Conservation (phyloP, 1,139 yeast genomes). For the Yamadazyma atmosphaerica region DNA sequence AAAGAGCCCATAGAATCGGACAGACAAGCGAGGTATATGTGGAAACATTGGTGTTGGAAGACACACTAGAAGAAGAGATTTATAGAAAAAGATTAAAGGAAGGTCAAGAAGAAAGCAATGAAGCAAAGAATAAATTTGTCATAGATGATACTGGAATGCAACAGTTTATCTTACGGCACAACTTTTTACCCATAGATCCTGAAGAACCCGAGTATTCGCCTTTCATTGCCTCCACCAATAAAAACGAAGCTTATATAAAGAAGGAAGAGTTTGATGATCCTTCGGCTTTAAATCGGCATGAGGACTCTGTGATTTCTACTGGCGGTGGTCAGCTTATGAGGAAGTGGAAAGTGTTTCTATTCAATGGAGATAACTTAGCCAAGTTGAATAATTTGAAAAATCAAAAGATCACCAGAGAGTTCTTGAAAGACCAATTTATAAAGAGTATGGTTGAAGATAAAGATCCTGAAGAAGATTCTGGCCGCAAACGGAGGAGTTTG, state of each 20-base stretch:
- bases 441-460: constrained; percentile 19
- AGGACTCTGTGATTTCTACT: constrained; percentile 11
- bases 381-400: constrained; percentile 31
- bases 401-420: constrained; percentile 22
- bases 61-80: constrained; percentile 68
- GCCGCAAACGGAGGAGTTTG: neutral
- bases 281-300: constrained; percentile 26
- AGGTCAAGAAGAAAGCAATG: constrained; percentile 17
- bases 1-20: constrained; percentile 74
- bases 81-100: constrained; percentile 38
- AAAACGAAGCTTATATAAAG: constrained; percentile 2
- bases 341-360: constrained; percentile 47
- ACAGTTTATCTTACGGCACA: constrained; percentile 51
- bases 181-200: constrained; percentile 37
- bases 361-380: constrained; percentile 41
- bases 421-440: constrained; percentile 24
- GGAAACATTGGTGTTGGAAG: constrained; percentile 62
- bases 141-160: constrained; percentile 62
- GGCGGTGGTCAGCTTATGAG: constrained; percentile 12
- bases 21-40: constrained; percentile 54
- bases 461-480: constrained; percentile 7
- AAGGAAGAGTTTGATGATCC: constrained; percentile 16
- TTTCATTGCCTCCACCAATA: constrained; percentile 20
- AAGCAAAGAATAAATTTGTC: constrained; percentile 29
- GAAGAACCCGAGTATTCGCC: constrained; percentile 30